Conservation (phyloP, 768 basidiomycete genomes). For the Collybiopsis confluens region DNA sequence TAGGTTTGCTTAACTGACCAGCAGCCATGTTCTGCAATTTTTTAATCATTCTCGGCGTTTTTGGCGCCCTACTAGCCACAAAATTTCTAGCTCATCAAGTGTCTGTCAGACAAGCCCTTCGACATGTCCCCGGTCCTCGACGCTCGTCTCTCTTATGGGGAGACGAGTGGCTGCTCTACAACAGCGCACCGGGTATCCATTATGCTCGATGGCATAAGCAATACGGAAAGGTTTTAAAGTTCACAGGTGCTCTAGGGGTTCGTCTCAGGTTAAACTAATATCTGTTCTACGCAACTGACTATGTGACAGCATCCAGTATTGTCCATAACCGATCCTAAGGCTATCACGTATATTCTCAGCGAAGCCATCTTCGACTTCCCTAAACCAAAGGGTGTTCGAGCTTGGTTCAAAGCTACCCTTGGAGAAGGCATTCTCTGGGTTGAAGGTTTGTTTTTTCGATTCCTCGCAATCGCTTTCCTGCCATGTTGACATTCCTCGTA, state of each 20-base stretch:
- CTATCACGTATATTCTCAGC: conserved; percentile 51
- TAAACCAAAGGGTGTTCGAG: conserved; percentile 57
- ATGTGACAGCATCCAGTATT: conserved; percentile 47
- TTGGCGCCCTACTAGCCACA: conserved; percentile 24
- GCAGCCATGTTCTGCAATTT: not conserved
- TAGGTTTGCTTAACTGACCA: not conserved
- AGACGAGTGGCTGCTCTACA: conserved; percentile 55
- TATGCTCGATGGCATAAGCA: conserved; percentile 49
- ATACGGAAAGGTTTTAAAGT: conserved; percentile 52
- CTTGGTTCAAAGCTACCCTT: conserved; percentile 58
- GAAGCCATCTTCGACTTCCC: conserved; percentile 56
- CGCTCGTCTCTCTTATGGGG: conserved; percentile 54
- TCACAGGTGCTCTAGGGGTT: conserved; percentile 57
- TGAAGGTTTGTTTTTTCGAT: conserved; percentile 39
- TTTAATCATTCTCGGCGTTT: not conserved
- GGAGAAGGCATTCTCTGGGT: conserved; percentile 66
- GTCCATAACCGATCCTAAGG: conserved; percentile 50
- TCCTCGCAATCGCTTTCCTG: not conserved
- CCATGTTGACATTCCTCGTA: conserved; percentile 17
- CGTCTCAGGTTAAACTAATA: conserved; percentile 10
- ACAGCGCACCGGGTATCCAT: conserved; percentile 44
- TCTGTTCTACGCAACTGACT: not conserved
- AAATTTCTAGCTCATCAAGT: conserved; percentile 32
- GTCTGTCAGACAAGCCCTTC: conserved; percentile 27
- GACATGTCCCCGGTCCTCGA: conserved; percentile 49